Evolutionary conservation across 2,329 filamentous ascomycete species (phyloP), one percentile per base, ranked within the genome.

Genomic region (Botryosphaeria dothidea): DNA sequence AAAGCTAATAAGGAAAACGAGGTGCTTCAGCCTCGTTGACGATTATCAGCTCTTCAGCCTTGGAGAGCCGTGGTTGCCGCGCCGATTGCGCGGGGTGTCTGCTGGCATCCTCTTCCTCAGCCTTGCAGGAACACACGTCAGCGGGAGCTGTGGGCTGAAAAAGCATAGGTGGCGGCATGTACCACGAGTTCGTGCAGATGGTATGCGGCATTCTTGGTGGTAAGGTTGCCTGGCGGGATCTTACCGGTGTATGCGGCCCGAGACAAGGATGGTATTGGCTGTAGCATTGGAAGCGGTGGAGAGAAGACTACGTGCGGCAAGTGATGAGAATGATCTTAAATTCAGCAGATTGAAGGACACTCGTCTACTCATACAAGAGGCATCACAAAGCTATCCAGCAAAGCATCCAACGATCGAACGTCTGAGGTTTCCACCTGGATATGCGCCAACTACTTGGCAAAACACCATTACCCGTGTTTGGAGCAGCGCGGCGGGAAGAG

Each of bases 111-210:
- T 21, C 15, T 45, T 43, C 23, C 11, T 34, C 36, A 58, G 54
- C 54, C 54, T 45, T 58, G 54, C 54, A 58, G 23, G 54, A 31
- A n/a, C 54, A 43, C 54, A 58, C 54, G 54, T 58, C 54, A 58
- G 54, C 54, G 19, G 17, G 6, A 27, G 19, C 15, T 9, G 21
- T 27, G 25, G 38, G 36, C 54, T 23, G 21, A 29, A 36, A 58
- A n/a, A 5, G 17, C 21, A 41, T 15, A 43, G 54, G 36, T 8
- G 25, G 36, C 23, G 3, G 54, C 23, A 27, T 8, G 13, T 23
- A 21, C 54, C 25, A 45, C 54, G 54, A 57, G 36, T 41, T 57
- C 52, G 36, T 43, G 36, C 52, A 57, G 36, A 41, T 25, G 11
- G 9, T 27, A 38, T 43, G 52, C 52, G 27, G 36, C 11, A 27